These are phyloP conservation scores for Magnusiomyces paraingens DNA, from an alignment of 1,139 yeast genomes.

Conservation along the genomic window DNA sequence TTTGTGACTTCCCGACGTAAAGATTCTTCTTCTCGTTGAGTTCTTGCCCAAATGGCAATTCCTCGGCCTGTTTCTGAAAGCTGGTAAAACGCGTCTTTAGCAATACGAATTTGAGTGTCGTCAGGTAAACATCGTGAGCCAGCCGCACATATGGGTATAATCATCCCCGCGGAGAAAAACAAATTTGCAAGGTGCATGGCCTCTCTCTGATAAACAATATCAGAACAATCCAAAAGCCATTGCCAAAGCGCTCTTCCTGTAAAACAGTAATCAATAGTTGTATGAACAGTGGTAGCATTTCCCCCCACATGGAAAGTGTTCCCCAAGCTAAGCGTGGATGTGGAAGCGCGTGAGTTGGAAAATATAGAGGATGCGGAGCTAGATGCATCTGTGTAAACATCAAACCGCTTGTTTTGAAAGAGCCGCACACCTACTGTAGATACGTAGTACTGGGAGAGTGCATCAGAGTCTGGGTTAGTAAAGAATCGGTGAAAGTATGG, in stretches of 20 bases:
- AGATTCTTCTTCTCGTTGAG: not conserved
- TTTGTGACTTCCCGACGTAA: conserved; percentile 3
- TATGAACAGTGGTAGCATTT: not conserved
- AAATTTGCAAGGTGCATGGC: conserved; percentile 56
- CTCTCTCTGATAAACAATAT: conserved; percentile 50
- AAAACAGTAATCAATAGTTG: conserved; percentile 41
- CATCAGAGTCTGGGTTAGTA: conserved; percentile 83
- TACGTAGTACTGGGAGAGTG: conserved; percentile 71
- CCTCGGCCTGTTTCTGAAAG: conserved; percentile 20
- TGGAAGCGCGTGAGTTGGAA: too few relatives aligned
- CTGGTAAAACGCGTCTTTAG: conserved; percentile 19
- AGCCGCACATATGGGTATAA: conserved; percentile 29
- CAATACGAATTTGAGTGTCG: conserved; percentile 5
- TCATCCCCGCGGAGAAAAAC: conserved; percentile 46
- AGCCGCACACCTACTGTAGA: conserved; percentile 63
- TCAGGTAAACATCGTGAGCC: not conserved
- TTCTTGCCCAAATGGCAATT: conserved; percentile 5
- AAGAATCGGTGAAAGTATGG: conserved; percentile 75
- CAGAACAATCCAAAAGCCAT: conserved; percentile 90
- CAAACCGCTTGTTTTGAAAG: conserved; percentile 39
- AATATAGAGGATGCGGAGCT: not conserved
- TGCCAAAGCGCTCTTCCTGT: conserved; percentile 77
- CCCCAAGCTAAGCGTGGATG: too few relatives aligned
- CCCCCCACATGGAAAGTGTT: too few relatives aligned
- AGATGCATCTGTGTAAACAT: conserved; percentile 11